Base-by-base conservation (phyloP, 768 basidiomycete species). In the Rhodosporidiobolus sp. region DNA sequence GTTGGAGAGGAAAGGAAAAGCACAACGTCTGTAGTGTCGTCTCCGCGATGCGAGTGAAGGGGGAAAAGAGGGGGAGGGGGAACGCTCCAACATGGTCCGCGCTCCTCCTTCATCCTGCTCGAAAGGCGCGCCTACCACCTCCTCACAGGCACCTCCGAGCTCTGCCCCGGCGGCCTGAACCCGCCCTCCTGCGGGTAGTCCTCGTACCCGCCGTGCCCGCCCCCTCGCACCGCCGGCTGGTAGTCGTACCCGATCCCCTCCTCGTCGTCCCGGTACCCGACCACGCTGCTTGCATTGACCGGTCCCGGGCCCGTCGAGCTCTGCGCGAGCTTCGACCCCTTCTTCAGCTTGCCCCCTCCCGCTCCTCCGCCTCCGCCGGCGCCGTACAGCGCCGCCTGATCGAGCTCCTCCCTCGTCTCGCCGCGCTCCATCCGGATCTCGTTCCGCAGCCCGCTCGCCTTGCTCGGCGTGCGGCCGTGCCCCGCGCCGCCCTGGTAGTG, bases 361-460 rank as follows among this genome's bases (percentile, higher is more conserved):
- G 30, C 62, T 7, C 63, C 38, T 3, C 43, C 63, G 24, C 35
- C 35, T 14, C 34, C 64, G 32, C 49, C 55, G 28, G 45, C 38
- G 11, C n/a, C 19, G 16, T 17, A 19, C 8, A 43, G 34, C 22
- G 30, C 55, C 54, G 8, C 24, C 20, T 50, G 16, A 22, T 26
- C 22, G 30, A 57, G 5, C 14, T n/a, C 35, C 12, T 54, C 63
- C 35, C 24, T 6, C 48, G 35, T 57, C 28, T 35, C 65, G 4
- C 57, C 50, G 19, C 43, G 38, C 28, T n/a, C 45, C n/a, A n/a
- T n/a, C n/a, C n/a, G n/a, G 24, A 72, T 11, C 52, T 72, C 71
- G 57, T 72, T 72, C 50, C 71, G n/a, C 14, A 72, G 20, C 24
- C 71, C 71, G n/a, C 38, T 46, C 6, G 45, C 11, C n/a, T 64